phyloP scores from a whole-genome alignment of 305 asterid genomes.

The Fraxinus angustifolia region DNA sequence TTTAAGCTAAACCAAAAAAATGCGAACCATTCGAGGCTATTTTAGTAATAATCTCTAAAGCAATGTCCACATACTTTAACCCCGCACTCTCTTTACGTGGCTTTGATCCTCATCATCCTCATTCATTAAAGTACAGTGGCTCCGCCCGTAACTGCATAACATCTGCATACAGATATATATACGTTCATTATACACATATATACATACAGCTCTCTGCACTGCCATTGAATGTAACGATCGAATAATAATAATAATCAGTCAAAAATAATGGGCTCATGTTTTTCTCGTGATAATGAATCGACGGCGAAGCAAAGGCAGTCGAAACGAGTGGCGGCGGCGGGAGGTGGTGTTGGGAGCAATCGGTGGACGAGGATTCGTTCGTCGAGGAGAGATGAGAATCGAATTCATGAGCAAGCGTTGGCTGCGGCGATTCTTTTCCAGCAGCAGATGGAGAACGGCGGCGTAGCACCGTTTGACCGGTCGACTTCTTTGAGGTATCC shows the following conservation, averaged over 20 bases:
- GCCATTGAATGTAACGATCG: constrained; percentile 36
- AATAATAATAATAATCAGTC: background rate
- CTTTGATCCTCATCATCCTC: constrained; percentile 26
- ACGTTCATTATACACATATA: background rate
- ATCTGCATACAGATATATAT: constrained; percentile 18
- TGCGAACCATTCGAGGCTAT: background rate
- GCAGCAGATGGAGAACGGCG: constrained; percentile 71
- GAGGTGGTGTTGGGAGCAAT: constrained; percentile 49
- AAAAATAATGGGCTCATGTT: constrained; percentile 64
- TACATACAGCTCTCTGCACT: background rate
- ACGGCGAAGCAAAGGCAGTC: constrained; percentile 53
- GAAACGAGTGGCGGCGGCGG: constrained; percentile 43
- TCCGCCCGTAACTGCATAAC: constrained; percentile 22
- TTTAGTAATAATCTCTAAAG: constrained; percentile 21
- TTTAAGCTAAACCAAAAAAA: background rate
- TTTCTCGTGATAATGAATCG: constrained; percentile 58
- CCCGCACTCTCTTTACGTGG: constrained; percentile 23
- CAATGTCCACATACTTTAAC: constrained; percentile 25
- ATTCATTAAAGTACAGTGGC: constrained; percentile 17
- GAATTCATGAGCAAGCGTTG: constrained; percentile 70
- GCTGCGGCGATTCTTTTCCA: constrained; percentile 90
- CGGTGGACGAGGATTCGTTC: constrained; percentile 73
- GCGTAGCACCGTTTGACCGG: constrained; percentile 68
- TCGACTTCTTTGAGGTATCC: constrained; percentile 80
- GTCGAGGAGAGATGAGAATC: constrained; percentile 59